Conservation (phyloP, 345 rosid genomes). For the Capsella bursapastoris region DNA sequence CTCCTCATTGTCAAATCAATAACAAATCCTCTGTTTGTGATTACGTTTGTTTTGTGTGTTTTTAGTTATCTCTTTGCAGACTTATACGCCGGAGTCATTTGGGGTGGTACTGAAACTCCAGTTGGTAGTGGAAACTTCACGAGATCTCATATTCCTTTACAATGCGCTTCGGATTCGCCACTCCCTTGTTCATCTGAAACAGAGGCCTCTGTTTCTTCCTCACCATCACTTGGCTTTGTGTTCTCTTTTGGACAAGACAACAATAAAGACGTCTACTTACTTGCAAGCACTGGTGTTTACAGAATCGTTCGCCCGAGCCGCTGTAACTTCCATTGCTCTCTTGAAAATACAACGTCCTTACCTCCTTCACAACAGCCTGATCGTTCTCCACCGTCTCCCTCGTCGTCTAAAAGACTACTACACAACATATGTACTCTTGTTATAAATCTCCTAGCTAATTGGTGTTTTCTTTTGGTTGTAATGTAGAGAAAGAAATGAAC, state of each 20-base stretch:
- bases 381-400: slow-evolving; percentile 48
- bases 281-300: slow-evolving; percentile 73
- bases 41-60: slow-evolving; percentile 8
- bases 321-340: slow-evolving; percentile 73
- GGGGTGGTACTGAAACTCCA: slow-evolving; percentile 51
- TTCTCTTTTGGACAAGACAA: slow-evolving; percentile 88
- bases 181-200: slow-evolving; percentile 52
- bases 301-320: slow-evolving; percentile 83
- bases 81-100: slow-evolving; percentile 50
- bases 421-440: background rate
- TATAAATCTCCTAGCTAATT: slow-evolving; percentile 4
- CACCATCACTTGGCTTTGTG: slow-evolving; percentile 65
- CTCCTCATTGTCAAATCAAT: background rate
- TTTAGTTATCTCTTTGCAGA: slow-evolving; percentile 57
- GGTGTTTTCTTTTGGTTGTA: slow-evolving; percentile 23
- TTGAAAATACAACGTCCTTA: slow-evolving; percentile 55
- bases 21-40: background rate
- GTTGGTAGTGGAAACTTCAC: slow-evolving; percentile 81
- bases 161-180: slow-evolving; percentile 71
- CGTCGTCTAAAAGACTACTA: slow-evolving; percentile 14
- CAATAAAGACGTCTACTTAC: slow-evolving; percentile 62
- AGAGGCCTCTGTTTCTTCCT: slow-evolving; percentile 52
- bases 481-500: background rate
- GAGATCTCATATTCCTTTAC: slow-evolving; percentile 53
- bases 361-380: slow-evolving; percentile 50